Evolutionary conservation across 331 rosid species (phyloP), one percentile per base, ranked within the genome.

Genomic region (Malus hybrid): DNA sequence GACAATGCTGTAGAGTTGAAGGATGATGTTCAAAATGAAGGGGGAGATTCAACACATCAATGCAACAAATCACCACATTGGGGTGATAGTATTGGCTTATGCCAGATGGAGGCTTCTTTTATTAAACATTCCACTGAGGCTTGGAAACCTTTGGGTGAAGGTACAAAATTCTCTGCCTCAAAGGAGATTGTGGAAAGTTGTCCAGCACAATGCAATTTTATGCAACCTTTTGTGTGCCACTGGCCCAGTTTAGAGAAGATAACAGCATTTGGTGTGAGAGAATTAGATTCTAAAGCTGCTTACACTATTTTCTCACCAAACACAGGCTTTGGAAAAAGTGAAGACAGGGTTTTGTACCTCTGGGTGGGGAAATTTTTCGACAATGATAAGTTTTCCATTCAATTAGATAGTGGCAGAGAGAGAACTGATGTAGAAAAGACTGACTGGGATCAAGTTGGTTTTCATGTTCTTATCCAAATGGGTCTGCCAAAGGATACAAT

Each of bases 241-340:
- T 92, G 96, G 99, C 99, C 99, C 73, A 79, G 91, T 79, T 88
- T 95, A 75, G 97, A 86, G 80, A 85, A 83, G 86, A 75, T 86
- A 55, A 85, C 79, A 70, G 62, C 81, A 61, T 89, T 92, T 73
- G 80, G 83, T 80, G 68, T 83, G 55, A 83, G 77, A 68, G 84
- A 85, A 80, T 87, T 92, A 83, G 88, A 88, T 84, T 90, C 97
- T 67, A 76, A 88, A 79, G 88, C 89, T 78, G 92, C 88, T 62
- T 86, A 88, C 60, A 92, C 84, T 65, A 60, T 94, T 82, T 85
- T 87, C 85, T 86, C 89, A 69, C 91, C 93, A 66, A 83, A 78
- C 78, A 71, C 77, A 67, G 84, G 73, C 66, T 56, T 70, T 28
- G 84, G 69, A 50, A 82, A 76, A 72, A 76, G 78, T 39, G 86